phyloP scores from a whole-genome alignment of 2,329 filamentous ascomycete species.

The Pyrenophora teres region DNA sequence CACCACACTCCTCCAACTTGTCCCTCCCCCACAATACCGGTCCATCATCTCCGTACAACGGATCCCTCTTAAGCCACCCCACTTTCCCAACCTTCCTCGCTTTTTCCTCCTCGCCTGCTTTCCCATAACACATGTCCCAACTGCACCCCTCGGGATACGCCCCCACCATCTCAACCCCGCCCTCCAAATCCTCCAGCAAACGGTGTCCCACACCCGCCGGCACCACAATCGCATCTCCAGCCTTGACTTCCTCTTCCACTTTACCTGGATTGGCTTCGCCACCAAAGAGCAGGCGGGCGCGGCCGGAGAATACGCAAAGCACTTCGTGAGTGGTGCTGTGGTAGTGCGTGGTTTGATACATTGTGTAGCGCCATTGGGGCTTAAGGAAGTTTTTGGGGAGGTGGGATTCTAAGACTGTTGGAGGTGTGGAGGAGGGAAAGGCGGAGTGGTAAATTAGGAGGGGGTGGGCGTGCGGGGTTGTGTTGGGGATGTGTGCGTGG shows the following conservation, averaged over 20 bases:
- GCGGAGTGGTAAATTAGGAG: conserved; percentile 68
- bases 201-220: conserved; percentile 70
- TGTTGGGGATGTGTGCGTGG: conserved; percentile 65
- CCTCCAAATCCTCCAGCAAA: conserved; percentile 61
- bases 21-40: conserved; percentile 31
- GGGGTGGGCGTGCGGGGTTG: conserved; percentile 65
- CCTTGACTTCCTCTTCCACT: conserved; percentile 61
- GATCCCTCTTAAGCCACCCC: conserved; percentile 64
- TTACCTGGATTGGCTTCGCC: conserved; percentile 63
- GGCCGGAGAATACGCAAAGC: conserved; percentile 63
- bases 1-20: conserved; percentile 16
- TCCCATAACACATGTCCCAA: conserved; percentile 75
- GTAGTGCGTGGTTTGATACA: conserved; percentile 70
- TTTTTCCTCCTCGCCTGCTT: conserved; percentile 59
- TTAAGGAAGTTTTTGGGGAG: conserved; percentile 57
- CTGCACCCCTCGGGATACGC: conserved; percentile 62
- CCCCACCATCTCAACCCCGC: conserved; percentile 69
- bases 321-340: conserved; percentile 71
- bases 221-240: conserved; percentile 67
- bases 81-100: conserved; percentile 55
- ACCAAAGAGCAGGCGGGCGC: conserved; percentile 68
- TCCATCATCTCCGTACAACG: conserved; percentile 49
- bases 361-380: conserved; percentile 71
- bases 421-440: conserved; percentile 54
- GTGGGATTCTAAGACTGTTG: conserved; percentile 61